Percentiles rank a stretch among this genome's conserved stretches.
These are phyloP conservation scores for Agaricus subrufescens DNA, from an alignment of 768 basidiomycete genomes.

Conservation along the genomic window DNA sequence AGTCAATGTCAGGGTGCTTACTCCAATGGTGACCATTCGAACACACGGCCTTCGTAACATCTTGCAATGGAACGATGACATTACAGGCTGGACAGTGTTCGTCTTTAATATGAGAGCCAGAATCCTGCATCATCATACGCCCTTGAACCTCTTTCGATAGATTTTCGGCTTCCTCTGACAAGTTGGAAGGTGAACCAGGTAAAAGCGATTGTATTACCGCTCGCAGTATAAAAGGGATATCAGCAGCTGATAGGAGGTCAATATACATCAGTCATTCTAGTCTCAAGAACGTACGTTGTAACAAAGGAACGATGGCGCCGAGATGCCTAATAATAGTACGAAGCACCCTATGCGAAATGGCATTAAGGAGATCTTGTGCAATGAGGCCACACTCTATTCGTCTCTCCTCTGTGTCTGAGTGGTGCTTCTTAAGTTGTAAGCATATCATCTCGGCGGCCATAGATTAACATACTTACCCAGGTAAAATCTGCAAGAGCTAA, in stretches of 20 bases:
- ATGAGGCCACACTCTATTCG: slow-evolving; percentile 45
- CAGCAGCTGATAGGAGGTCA: slow-evolving; percentile 37
- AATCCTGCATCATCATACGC: slow-evolving; percentile 14
- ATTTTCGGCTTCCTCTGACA: slow-evolving; percentile 28
- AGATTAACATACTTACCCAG: slow-evolving; percentile 29
- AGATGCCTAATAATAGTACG: slow-evolving; percentile 56
- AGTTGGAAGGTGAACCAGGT: slow-evolving; percentile 40
- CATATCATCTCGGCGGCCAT: neutral
- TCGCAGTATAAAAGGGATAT: slow-evolving; percentile 62
- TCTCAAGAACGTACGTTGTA: slow-evolving; percentile 37
- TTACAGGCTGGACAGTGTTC: slow-evolving; percentile 78
- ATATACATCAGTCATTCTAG: neutral
- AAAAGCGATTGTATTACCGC: slow-evolving; percentile 56
- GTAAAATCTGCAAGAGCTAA: slow-evolving; percentile 48
- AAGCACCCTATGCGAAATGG: slow-evolving; percentile 50
- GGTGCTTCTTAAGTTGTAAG: slow-evolving; percentile 34
- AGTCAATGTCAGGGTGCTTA: slow-evolving; percentile 27
- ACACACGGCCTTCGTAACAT: slow-evolving; percentile 60
- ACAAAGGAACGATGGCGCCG: slow-evolving; percentile 34
- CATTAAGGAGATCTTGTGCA: slow-evolving; percentile 44
- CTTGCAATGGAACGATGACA: slow-evolving; percentile 51
- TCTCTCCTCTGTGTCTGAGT: slow-evolving; percentile 35
- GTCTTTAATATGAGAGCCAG: slow-evolving; percentile 32
- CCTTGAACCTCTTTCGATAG: slow-evolving; percentile 24
- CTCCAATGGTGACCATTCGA: slow-evolving; percentile 75